Conservation (phyloP, 495 filamentous ascomycete species). For the Neurospora sp. region DNA sequence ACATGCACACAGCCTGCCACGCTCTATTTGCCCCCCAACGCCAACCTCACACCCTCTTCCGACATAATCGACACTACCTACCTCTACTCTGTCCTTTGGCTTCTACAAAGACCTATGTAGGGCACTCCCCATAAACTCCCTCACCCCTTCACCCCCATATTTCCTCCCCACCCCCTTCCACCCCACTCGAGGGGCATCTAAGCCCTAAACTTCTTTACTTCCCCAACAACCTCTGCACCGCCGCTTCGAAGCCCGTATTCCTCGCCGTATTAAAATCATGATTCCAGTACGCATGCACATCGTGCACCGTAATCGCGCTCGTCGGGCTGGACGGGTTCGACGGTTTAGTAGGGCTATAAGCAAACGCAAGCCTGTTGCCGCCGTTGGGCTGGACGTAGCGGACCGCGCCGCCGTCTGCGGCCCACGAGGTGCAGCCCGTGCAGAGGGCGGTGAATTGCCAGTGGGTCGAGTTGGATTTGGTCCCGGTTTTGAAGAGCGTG, state of each 20-base stretch:
- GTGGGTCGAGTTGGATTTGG: slow-evolving; percentile 32
- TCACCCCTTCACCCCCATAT: neutral
- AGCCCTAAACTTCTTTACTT: neutral
- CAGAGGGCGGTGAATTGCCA: slow-evolving; percentile 36
- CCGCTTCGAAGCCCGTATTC: slow-evolving; percentile 27
- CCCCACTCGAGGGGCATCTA: neutral
- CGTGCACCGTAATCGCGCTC: slow-evolving; percentile 26
- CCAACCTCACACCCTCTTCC: neutral
- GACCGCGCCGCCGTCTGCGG: slow-evolving; percentile 8
- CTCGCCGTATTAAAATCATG: slow-evolving; percentile 29
- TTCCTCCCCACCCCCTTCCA: neutral
- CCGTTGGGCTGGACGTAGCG: slow-evolving; percentile 18
- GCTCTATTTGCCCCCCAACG: neutral
- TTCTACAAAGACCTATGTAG: neutral
- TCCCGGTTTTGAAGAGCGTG: slow-evolving; percentile 23
- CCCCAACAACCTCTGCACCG: slow-evolving; percentile 16
- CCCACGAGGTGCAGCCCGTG: slow-evolving; percentile 31
- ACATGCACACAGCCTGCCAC: too few species aligned
- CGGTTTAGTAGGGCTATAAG: slow-evolving; percentile 26
- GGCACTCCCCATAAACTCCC: neutral
- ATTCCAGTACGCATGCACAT: slow-evolving; percentile 33
- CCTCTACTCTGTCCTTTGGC: too few species aligned
- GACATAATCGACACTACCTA: neutral
- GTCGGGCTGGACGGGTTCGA: slow-evolving; percentile 20
- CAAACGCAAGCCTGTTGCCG: slow-evolving; percentile 34